Evolutionary conservation across 2,329 filamentous ascomycete genomes (phyloP).

Genomic region (Trichophyton equinum): DNA sequence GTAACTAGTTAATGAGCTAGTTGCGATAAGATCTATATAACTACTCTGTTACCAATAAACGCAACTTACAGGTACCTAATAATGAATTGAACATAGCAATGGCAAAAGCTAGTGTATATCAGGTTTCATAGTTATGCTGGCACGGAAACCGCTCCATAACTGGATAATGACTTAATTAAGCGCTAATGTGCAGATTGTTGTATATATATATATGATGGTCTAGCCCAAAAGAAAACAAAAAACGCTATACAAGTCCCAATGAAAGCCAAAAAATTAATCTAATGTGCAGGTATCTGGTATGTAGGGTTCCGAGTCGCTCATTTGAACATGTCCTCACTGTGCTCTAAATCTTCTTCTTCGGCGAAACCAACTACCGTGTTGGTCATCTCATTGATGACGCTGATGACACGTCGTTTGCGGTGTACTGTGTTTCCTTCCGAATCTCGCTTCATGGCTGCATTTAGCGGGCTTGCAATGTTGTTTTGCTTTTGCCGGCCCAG

Average conservation of each 20-base stretch:
- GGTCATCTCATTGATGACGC: slow-evolving; percentile 4
- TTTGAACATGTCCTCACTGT: slow-evolving; percentile 7
- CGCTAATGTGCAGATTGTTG: background rate
- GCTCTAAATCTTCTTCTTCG: slow-evolving; percentile 11
- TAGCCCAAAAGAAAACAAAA: background rate
- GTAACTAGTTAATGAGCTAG: too few species aligned
- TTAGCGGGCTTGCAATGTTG: background rate
- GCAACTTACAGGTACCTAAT: too few species aligned
- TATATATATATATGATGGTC: background rate
- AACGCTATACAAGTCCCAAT: background rate
- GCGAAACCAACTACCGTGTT: slow-evolving; percentile 9
- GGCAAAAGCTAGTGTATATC: background rate
- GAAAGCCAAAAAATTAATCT: background rate
- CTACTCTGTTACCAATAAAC: too few species aligned
- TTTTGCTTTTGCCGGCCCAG: background rate
- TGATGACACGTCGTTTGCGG: slow-evolving; percentile 6
- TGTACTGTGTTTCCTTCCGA: background rate
- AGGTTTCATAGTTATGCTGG: background rate
- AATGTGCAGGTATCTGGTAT: background rate
- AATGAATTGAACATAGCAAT: too few species aligned
- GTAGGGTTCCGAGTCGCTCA: background rate
- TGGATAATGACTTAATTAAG: background rate
- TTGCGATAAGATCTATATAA: too few species aligned
- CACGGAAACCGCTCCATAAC: background rate
- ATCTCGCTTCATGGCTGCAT: background rate